Evolutionary conservation across 2,329 filamentous ascomycete species (phyloP).

Genomic region (Nigrospora sphaerica): DNA sequence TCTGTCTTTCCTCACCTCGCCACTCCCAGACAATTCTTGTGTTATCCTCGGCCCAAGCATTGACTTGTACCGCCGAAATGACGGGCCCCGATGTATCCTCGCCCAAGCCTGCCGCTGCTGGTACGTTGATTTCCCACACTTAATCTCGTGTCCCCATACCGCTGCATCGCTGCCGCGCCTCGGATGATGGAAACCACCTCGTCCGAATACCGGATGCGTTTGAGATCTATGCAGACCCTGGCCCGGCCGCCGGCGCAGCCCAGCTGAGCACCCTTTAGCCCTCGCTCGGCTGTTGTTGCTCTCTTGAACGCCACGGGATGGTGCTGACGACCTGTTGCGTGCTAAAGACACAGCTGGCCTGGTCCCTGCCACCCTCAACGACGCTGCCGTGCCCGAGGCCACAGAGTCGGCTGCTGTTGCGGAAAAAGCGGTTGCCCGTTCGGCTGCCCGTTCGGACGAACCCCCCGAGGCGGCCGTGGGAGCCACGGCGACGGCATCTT

Average conservation of each 20-base stretch:
- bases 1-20: background rate
- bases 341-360: background rate
- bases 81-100: background rate
- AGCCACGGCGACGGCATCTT: background rate
- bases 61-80: background rate
- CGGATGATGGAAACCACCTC: background rate
- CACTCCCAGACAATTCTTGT: background rate
- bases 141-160: background rate
- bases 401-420: too few relatives aligned
- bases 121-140: slow-evolving; percentile 1
- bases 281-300: background rate
- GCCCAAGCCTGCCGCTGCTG: background rate
- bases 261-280: background rate
- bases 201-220: slow-evolving; percentile 3
- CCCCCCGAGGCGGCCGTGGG: too few relatives aligned
- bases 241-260: too few relatives aligned
- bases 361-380: too few relatives aligned
- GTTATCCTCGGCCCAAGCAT: background rate
- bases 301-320: background rate
- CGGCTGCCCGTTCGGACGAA: too few relatives aligned
- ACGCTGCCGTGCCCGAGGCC: too few relatives aligned
- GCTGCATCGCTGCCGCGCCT: background rate
- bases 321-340: background rate
- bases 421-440: too few relatives aligned
- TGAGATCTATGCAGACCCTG: background rate